A percentile compares a stretch with the other conserved stretches of the same genome.
Conservation (phyloP, 495 filamentous ascomycete species). For the Daldinia bambusicola region DNA sequence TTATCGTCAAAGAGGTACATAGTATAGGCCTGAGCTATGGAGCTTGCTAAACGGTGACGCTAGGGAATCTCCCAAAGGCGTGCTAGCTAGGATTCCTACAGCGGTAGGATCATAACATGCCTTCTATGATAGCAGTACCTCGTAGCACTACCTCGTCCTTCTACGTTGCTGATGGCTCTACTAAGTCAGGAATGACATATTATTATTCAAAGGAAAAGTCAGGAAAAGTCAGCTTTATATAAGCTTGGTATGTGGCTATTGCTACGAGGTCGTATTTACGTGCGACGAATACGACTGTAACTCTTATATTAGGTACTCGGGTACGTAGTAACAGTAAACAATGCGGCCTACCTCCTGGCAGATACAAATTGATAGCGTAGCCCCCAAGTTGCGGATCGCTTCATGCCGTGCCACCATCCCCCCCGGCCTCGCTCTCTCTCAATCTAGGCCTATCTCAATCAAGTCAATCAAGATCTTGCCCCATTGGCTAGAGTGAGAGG, state of each 20-base stretch:
- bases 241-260: conserved; percentile 12
- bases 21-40: not conserved
- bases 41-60: conserved; percentile 1
- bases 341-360: not conserved
- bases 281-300: not conserved
- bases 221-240: not conserved
- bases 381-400: conserved; percentile 23
- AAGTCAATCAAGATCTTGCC: too few species aligned
- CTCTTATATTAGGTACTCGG: not conserved
- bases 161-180: too few species aligned
- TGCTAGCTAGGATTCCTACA: conserved; percentile 35
- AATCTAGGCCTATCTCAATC: too few species aligned
- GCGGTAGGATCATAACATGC: not conserved
- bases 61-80: conserved; percentile 18
- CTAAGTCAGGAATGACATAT: conserved; percentile 10
- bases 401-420: conserved; percentile 37
- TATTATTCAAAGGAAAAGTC: not conserved
- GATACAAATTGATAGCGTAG: not conserved
- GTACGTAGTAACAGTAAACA: not conserved
- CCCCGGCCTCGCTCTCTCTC: conserved; percentile 20
- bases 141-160: too few species aligned
- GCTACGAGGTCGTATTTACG: not conserved
- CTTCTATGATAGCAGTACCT: too few species aligned
- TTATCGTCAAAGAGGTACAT: not conserved
- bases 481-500: conserved; percentile 35